Percentiles rank a stretch among this genome's conserved stretches.
Conservation (phyloP, 2,329 filamentous ascomycete genomes). For the Sarocladium oryzae region DNA sequence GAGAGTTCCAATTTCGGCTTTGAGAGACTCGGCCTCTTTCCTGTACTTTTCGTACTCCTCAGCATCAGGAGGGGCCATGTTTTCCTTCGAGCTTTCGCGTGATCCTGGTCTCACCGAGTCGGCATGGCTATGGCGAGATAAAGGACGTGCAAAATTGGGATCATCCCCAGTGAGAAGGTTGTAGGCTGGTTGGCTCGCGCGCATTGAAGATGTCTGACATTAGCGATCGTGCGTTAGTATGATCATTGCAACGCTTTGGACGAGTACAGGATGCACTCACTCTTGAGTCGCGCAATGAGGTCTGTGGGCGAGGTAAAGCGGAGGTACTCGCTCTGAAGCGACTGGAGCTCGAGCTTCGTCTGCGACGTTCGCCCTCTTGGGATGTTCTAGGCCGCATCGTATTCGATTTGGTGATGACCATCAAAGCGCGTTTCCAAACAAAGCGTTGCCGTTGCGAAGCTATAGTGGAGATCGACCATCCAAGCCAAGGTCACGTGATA, state of each 20-base stretch:
- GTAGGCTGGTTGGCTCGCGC: conserved; percentile 49
- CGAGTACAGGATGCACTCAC: conserved; percentile 22
- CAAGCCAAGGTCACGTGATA: conserved; percentile 5
- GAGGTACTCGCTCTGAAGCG: conserved; percentile 31
- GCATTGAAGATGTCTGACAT: conserved; percentile 37
- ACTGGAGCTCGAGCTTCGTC: conserved; percentile 23
- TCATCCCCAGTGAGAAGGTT: conserved; percentile 53
- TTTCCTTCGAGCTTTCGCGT: conserved; percentile 53
- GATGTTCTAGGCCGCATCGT: conserved; percentile 28
- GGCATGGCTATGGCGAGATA: conserved; percentile 35
- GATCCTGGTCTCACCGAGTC: conserved; percentile 42
- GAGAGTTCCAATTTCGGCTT: conserved; percentile 81
- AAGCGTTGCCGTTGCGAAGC: not conserved
- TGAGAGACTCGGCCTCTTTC: conserved; percentile 66
- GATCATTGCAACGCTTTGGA: not conserved
- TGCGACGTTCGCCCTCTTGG: conserved; percentile 25
- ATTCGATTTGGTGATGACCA: not conserved
- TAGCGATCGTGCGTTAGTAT: not conserved
- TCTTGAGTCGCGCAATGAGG: conserved; percentile 29
- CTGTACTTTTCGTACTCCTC: conserved; percentile 53
- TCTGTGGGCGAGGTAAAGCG: conserved; percentile 28
- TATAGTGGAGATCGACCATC: not conserved
- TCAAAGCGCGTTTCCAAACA: not conserved
- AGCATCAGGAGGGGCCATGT: conserved; percentile 51
- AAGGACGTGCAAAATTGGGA: conserved; percentile 26